Conservation (phyloP, 1,284 basidiomycete genomes). For the Laetiporus sulphureus region DNA sequence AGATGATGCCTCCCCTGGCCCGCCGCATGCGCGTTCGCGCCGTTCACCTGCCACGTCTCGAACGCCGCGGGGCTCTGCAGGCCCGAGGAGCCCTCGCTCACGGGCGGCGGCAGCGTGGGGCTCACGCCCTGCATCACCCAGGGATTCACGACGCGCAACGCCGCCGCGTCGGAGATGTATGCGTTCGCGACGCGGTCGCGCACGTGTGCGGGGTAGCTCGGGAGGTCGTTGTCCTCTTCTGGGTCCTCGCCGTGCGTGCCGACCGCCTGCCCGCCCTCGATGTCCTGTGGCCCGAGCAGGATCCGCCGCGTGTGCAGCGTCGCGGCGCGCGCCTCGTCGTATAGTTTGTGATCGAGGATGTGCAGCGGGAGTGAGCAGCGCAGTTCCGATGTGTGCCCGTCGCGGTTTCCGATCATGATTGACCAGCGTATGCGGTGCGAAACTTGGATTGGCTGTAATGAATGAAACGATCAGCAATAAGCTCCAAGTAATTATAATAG, state of each 20-base stretch:
- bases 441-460: slow-evolving; percentile 64
- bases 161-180: slow-evolving; percentile 56
- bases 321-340: slow-evolving; percentile 67
- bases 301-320: slow-evolving; percentile 69
- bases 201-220: slow-evolving; percentile 83
- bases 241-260: slow-evolving; percentile 32
- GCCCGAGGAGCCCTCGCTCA: slow-evolving; percentile 21
- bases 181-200: slow-evolving; percentile 85
- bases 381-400: slow-evolving; percentile 86
- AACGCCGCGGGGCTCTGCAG: slow-evolving; percentile 23
- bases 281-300: slow-evolving; percentile 43
- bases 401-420: slow-evolving; percentile 76
- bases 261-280: slow-evolving; percentile 27
- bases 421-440: slow-evolving; percentile 72
- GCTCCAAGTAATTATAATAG: slow-evolving; percentile 9
- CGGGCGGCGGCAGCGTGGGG: slow-evolving; percentile 25
- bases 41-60: slow-evolving; percentile 20
- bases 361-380: slow-evolving; percentile 86
- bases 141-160: slow-evolving; percentile 61
- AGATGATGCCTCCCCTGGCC: slow-evolving; percentile 18
- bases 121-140: slow-evolving; percentile 41
- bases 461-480: background rate
- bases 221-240: slow-evolving; percentile 67
- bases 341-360: slow-evolving; percentile 67
- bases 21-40: slow-evolving; percentile 6